Evolutionary conservation across 2,329 filamentous ascomycete genomes (phyloP).

Genomic region (Rachicladosporium sp.): DNA sequence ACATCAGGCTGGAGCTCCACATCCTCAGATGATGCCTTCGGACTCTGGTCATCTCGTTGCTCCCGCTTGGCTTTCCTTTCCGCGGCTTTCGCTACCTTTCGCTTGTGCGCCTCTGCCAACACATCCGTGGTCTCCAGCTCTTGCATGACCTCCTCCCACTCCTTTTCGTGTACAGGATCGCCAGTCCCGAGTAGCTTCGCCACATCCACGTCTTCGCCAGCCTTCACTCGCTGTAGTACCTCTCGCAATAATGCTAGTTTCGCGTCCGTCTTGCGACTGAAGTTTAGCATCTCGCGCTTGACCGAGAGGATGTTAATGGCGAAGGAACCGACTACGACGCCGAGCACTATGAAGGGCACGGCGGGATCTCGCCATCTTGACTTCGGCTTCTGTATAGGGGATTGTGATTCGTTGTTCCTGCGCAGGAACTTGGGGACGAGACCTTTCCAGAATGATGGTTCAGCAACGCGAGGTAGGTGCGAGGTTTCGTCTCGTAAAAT

Average conservation of each 20-base stretch:
- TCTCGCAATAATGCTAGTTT: constrained; percentile 67
- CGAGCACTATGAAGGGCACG: constrained; percentile 52
- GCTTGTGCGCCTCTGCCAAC: constrained; percentile 18
- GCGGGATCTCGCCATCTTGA: constrained; percentile 41
- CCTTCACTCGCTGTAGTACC: constrained; percentile 57
- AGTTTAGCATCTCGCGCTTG: constrained; percentile 61
- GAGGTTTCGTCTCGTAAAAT: constrained; percentile 8
- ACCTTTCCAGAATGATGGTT: constrained; percentile 24
- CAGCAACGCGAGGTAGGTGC: constrained; percentile 22
- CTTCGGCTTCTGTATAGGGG: constrained; percentile 1
- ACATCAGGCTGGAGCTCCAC: too few relatives aligned
- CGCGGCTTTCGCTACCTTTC: constrained; percentile 15
- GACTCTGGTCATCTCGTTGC: neutral
- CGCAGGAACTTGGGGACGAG: constrained; percentile 23
- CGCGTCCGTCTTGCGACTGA: constrained; percentile 63
- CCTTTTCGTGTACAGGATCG: constrained; percentile 58
- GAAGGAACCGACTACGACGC: constrained; percentile 82
- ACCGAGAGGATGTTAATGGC: constrained; percentile 83
- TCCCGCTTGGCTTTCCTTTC: constrained; percentile 12
- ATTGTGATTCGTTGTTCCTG: constrained; percentile 3
- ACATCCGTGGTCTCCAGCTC: constrained; percentile 23
- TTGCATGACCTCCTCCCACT: constrained; percentile 72
- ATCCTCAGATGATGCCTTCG: constrained; percentile 1
- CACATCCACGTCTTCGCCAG: constrained; percentile 71
- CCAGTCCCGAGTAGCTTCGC: constrained; percentile 71